Base-by-base conservation (phyloP, 2,329 filamentous ascomycete species). In the Fusarium transvaalense region DNA sequence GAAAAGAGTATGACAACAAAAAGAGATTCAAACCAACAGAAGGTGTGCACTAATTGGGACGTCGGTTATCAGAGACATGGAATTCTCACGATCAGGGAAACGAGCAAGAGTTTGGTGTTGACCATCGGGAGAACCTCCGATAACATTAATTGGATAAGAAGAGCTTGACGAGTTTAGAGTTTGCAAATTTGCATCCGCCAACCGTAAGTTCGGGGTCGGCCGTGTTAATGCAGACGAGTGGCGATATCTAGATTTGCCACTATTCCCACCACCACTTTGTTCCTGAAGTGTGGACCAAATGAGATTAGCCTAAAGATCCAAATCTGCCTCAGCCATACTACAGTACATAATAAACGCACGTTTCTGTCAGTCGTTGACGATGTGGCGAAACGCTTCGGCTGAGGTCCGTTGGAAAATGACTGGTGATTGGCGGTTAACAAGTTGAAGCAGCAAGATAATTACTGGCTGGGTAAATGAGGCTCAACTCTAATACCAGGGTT, bases 161-260 rank as follows among this genome's bases (percentile, higher is more conserved):
- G 34, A 34, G 3, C 21, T 23, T 15, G 32, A 15, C 7, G 31
- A 0, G 23, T 9, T 39, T 6, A 3, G 13, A 19, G 4, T 50
- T 27, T 34, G 5, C 13, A 50, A 15, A 5, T 12, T 50, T 10
- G 5, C 21, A 19, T 50, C 13, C 3, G 21, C 8, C 10, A 37
- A 15, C 6, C 2, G 15, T 10, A 19, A 15, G 17, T 3, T 25
- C 19, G 39, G 8, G n/a, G 35, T 42, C 19, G 9, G 13, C 4
- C 17, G 14, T 2, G 17, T 56, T 19, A 46, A 45, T 17, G n/a
- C 14, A 38, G 13, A 23, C 5, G 2, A 38, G 61, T 65, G 61
- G 61, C 61, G 19, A 59, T n/a, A 8, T 31, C 21, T n/a, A n/a
- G 13, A 14, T 43, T 64, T 14, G 61, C 61, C 61, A 65, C 53